Evolutionary conservation across 345 rosid genomes (phyloP).

Genomic region (Moricandia moricandioides): DNA sequence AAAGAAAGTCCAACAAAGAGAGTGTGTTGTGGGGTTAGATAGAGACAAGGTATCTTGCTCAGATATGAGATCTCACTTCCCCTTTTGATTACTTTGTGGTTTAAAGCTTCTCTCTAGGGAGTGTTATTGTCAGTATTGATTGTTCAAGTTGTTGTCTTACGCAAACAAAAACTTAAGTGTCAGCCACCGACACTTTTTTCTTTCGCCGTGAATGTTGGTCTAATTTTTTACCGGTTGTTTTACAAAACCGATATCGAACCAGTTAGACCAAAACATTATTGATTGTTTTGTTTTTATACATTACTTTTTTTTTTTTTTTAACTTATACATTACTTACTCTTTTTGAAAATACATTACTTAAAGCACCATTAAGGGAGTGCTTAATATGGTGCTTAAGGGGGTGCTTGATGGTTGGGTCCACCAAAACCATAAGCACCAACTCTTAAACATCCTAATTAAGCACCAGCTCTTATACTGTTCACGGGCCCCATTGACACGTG

Average conservation of each 20-base stretch:
- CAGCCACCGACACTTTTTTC: conserved; percentile 40
- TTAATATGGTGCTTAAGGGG: too few species aligned
- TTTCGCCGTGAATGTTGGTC: conserved; percentile 16
- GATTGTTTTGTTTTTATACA: not conserved
- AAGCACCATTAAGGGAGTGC: too few species aligned
- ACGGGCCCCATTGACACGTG: too few species aligned
- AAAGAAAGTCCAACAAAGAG: conserved; percentile 26
- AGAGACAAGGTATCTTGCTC: conserved; percentile 38
- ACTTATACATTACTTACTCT: not conserved
- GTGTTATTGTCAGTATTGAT: conserved; percentile 32
- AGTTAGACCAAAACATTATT: not conserved
- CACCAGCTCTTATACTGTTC: too few species aligned
- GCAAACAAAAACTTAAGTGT: not conserved
- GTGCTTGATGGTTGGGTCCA: too few species aligned
- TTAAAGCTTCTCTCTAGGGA: not conserved
- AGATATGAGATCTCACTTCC: conserved; percentile 29
- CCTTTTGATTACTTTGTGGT: conserved; percentile 14
- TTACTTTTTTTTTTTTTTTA: not conserved
- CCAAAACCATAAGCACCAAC: too few species aligned
- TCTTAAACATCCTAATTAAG: too few species aligned
- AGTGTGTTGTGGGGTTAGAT: conserved; percentile 26
- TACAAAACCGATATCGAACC: conserved; percentile 3
- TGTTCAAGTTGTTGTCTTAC: conserved; percentile 29
- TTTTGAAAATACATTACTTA: too few species aligned
- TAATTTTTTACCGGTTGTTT: conserved; percentile 4